Percentiles rank a stretch among this genome's conserved stretches.
phyloP scores from a whole-genome alignment of 108 stramenopile genomes.

The Aurantiochytrium sp. region DNA sequence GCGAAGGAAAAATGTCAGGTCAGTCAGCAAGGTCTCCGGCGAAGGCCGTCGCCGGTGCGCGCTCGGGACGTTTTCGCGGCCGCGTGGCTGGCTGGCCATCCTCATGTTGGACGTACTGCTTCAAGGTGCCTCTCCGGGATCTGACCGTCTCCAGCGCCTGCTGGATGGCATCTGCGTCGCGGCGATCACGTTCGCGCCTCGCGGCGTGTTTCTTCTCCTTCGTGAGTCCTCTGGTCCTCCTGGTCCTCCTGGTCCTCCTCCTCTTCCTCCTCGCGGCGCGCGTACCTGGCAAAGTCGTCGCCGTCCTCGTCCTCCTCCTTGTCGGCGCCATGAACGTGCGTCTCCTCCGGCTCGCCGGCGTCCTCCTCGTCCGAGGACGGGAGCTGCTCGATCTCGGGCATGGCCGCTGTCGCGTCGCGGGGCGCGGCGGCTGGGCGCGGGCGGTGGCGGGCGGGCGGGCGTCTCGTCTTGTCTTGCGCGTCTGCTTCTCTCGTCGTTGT shows the following conservation, averaged over 20 bases:
- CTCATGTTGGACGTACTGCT: neutral
- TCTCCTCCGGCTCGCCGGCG: neutral
- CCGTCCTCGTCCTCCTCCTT: neutral
- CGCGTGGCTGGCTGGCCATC: too few species aligned
- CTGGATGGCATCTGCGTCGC: neutral
- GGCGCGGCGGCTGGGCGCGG: too few species aligned
- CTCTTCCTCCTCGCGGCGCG: too few species aligned
- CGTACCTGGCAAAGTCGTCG: neutral
- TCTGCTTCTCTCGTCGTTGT: neutral
- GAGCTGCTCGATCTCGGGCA: neutral
- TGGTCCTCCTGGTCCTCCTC: too few species aligned
- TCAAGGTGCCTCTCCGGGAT: neutral
- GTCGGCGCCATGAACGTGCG: too few species aligned
- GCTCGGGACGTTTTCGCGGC: neutral
- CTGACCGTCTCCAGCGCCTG: neutral
- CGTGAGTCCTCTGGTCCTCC: too few species aligned
- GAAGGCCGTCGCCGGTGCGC: too few species aligned
- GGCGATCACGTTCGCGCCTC: neutral
- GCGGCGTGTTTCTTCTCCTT: neutral
- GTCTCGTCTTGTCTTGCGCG: neutral
- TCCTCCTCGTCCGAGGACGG: conserved; percentile 14
- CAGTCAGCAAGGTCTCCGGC: too few species aligned
- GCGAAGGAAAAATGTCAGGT: too few species aligned
- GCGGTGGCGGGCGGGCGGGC: too few species aligned
- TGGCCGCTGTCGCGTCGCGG: neutral